phyloP scores from a whole-genome alignment of 2,329 filamentous ascomycete species.

The Dothideomycetes sp. region DNA sequence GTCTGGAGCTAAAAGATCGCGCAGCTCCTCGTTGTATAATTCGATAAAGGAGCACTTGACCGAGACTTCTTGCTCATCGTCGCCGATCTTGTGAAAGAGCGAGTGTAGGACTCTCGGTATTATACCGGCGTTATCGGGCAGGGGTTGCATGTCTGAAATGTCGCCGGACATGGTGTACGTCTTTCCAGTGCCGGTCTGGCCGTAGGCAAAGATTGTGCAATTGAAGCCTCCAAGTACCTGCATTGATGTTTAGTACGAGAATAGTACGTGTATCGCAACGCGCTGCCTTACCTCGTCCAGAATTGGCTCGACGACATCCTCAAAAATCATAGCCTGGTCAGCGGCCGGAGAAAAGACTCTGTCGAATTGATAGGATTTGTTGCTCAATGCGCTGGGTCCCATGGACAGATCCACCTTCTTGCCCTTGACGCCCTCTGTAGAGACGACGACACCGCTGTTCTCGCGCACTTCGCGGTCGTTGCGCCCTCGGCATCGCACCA shows the following conservation, averaged over 20 bases:
- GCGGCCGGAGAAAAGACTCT: conserved; percentile 93
- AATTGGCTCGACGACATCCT: conserved; percentile 89
- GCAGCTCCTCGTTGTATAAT: conserved; percentile 93
- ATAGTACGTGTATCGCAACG: too few species aligned
- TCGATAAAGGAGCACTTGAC: conserved; percentile 99
- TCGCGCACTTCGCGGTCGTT: conserved; percentile 88
- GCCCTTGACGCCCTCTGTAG: conserved; percentile 78
- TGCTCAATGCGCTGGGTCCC: conserved; percentile 83
- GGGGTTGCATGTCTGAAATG: conserved; percentile 80
- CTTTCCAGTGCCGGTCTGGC: conserved; percentile 95
- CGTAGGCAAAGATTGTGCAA: conserved; percentile 97
- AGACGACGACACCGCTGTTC: conserved; percentile 87
- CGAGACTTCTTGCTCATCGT: conserved; percentile 62
- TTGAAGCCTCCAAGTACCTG: conserved; percentile 92
- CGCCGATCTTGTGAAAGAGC: conserved; percentile 74
- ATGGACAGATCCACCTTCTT: conserved; percentile 77
- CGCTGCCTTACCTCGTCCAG: conserved; percentile 63
- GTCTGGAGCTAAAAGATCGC: conserved; percentile 74
- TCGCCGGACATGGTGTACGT: conserved; percentile 99
- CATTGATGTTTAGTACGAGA: too few species aligned
- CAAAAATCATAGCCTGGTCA: conserved; percentile 87
- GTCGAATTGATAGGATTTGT: conserved; percentile 95
- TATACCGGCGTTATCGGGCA: conserved; percentile 88
- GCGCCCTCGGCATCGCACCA: conserved; percentile 85
- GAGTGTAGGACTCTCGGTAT: conserved; percentile 83